These are phyloP conservation scores for Pichia deserticola DNA, from an alignment of 805 yeast genomes.

Conservation along the genomic window DNA sequence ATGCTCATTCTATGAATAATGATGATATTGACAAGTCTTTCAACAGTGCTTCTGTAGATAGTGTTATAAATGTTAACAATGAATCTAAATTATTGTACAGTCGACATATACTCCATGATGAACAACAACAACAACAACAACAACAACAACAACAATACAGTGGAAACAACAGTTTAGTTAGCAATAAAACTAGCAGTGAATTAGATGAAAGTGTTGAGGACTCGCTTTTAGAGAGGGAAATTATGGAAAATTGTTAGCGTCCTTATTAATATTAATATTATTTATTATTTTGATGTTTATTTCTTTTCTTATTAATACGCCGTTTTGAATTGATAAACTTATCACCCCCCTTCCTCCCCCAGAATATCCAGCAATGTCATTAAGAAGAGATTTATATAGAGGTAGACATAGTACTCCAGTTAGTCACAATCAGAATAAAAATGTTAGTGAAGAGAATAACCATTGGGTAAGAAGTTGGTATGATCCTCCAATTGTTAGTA, in stretches of 20 bases:
- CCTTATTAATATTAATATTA: no score
- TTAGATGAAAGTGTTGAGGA: conserved; percentile 19
- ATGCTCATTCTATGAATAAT: no score
- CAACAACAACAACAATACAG: no score
- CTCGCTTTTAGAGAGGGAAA: conserved; percentile 24
- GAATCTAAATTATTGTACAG: conserved; percentile 23
- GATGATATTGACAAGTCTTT: no score
- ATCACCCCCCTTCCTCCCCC: no score
- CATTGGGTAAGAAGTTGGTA: conserved; percentile 29
- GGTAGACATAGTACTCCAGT: conserved; percentile 21
- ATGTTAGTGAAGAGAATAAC: conserved; percentile 13
- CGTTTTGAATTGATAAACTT: no score
- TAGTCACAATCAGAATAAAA: conserved; percentile 8
- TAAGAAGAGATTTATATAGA: conserved; percentile 29
- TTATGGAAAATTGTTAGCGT: conserved; percentile 9
- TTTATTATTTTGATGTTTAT: no score
- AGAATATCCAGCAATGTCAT: conserved; percentile 19
- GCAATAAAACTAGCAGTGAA: no score
- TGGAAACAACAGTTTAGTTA: no score
- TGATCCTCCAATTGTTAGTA: conserved; percentile 22
- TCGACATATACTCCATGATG: background rate
- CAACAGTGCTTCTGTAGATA: background rate
- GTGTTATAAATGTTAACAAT: conserved; percentile 17
- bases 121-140: no score
- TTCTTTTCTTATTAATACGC: no score